Evolutionary conservation across 1,139 yeast species (phyloP).

Genomic region (Sugiyamaella japonica): DNA sequence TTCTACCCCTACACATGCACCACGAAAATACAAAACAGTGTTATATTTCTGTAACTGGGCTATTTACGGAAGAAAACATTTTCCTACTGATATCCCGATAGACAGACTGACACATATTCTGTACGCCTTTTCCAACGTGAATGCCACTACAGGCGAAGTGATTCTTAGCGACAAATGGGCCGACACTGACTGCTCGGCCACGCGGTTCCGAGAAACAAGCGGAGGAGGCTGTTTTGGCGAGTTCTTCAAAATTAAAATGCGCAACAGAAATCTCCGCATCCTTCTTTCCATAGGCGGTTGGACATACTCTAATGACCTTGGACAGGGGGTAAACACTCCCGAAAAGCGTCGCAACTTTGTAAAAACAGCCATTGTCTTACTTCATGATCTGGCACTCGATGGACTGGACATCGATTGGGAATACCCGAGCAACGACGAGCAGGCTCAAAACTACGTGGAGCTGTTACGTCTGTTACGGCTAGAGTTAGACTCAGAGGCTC

Average conservation of each 20-base stretch:
- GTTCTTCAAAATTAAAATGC: conserved; percentile 51
- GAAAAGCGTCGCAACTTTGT: conserved; percentile 51
- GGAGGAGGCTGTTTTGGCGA: conserved; percentile 57
- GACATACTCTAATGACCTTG: conserved; percentile 61
- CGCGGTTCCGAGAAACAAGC: conserved; percentile 14
- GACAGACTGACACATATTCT: conserved; percentile 62
- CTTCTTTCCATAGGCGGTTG: conserved; percentile 88
- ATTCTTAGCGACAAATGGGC: conserved; percentile 66
- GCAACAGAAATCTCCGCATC: conserved; percentile 54
- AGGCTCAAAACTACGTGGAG: conserved; percentile 50
- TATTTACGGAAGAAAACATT: conserved; percentile 61
- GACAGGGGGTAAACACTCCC: conserved; percentile 45
- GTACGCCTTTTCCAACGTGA: conserved; percentile 72
- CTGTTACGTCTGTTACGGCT: conserved; percentile 49
- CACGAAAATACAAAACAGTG: conserved; percentile 27
- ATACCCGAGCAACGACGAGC: conserved; percentile 57
- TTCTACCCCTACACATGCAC: neutral
- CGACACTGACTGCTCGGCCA: conserved; percentile 46
- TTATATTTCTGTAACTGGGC: conserved; percentile 57
- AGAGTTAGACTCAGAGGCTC: conserved; percentile 46
- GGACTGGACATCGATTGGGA: conserved; percentile 98
- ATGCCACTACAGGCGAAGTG: conserved; percentile 54
- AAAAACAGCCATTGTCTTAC: conserved; percentile 48
- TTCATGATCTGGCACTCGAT: conserved; percentile 67
- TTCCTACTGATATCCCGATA: conserved; percentile 65